These are phyloP conservation scores for Discostella stelligera DNA, from an alignment of 352 stramenopile genomes.

Conservation along the genomic window DNA sequence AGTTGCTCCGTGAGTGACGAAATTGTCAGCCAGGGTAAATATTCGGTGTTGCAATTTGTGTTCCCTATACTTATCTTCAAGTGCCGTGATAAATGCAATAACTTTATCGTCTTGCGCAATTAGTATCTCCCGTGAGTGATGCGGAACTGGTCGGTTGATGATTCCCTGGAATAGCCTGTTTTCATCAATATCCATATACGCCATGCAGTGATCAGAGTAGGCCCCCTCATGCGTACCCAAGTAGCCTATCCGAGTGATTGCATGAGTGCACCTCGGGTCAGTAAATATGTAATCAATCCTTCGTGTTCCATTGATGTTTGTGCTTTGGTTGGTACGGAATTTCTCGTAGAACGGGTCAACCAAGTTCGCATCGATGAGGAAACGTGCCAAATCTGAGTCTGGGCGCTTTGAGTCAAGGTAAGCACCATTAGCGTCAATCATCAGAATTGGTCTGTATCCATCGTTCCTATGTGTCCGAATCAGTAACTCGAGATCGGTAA, in stretches of 20 bases:
- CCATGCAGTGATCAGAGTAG: constrained; percentile 6
- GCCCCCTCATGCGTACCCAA: constrained; percentile 6
- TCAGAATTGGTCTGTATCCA: constrained; percentile 15
- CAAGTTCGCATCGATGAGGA: constrained; percentile 1
- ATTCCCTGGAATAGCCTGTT: not conserved
- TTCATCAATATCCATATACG: constrained; percentile 11
- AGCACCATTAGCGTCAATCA: constrained; percentile 39
- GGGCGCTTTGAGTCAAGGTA: too few relatives aligned
- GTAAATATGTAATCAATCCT: constrained; percentile 13
- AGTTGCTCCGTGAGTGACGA: not conserved
- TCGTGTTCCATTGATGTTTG: not conserved
- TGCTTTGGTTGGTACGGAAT: too few relatives aligned
- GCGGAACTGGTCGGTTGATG: constrained; percentile 1
- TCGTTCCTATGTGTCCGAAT: not conserved
- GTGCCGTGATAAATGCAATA: not conserved
- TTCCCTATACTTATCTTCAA: not conserved
- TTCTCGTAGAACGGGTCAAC: constrained; percentile 5
- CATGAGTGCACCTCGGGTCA: not conserved
- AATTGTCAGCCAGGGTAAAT: not conserved
- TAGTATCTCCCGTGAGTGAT: constrained; percentile 4
- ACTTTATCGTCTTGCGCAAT: constrained; percentile 14
- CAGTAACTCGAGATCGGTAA: not conserved
- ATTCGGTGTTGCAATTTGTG: not conserved
- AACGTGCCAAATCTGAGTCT: constrained; percentile 4
- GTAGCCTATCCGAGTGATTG: not conserved